Evolutionary conservation across 768 basidiomycete species (phyloP).

Genomic region (Amanita brunnescens): DNA sequence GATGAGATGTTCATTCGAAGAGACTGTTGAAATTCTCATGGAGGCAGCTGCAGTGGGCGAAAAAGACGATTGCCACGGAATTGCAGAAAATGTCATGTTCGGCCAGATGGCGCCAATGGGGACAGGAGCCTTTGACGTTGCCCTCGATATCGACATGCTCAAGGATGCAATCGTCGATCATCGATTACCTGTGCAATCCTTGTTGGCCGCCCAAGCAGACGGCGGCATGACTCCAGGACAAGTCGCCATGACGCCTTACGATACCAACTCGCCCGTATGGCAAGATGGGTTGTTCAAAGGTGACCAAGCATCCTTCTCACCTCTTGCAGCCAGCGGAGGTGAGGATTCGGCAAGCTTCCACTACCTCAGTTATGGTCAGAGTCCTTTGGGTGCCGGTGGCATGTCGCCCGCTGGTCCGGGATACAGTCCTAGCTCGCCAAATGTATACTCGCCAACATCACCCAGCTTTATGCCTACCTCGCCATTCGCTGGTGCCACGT

Average conservation of each 20-base stretch:
- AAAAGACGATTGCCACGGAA: slow-evolving; percentile 95
- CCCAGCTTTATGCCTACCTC: slow-evolving; percentile 79
- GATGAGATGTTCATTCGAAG: slow-evolving; percentile 98
- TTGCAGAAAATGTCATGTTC: slow-evolving; percentile 99
- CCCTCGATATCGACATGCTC: slow-evolving; percentile 95
- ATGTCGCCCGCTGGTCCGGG: slow-evolving; percentile 86
- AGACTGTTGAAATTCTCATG: slow-evolving; percentile 98
- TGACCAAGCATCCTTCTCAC: slow-evolving; percentile 90
- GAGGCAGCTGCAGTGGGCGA: slow-evolving; percentile 98
- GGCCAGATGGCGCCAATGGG: slow-evolving; percentile 99
- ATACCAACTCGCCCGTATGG: slow-evolving; percentile 83
- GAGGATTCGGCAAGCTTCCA: slow-evolving; percentile 76
- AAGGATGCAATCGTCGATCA: slow-evolving; percentile 98
- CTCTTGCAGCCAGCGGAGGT: slow-evolving; percentile 77
- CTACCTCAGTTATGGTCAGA: slow-evolving; percentile 72
- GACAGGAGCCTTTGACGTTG: slow-evolving; percentile 92
- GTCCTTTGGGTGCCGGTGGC: slow-evolving; percentile 72
- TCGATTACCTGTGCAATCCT: slow-evolving; percentile 76
- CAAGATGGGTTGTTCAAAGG: slow-evolving; percentile 70
- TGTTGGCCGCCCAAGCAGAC: slow-evolving; percentile 71
- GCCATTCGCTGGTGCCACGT: slow-evolving; percentile 74
- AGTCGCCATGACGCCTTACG: slow-evolving; percentile 95
- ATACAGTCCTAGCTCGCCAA: slow-evolving; percentile 90
- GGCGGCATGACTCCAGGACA: slow-evolving; percentile 89
- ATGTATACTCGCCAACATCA: slow-evolving; percentile 81